Conservation (phyloP, 495 filamentous ascomycete genomes). For the Xylaria castorea region DNA sequence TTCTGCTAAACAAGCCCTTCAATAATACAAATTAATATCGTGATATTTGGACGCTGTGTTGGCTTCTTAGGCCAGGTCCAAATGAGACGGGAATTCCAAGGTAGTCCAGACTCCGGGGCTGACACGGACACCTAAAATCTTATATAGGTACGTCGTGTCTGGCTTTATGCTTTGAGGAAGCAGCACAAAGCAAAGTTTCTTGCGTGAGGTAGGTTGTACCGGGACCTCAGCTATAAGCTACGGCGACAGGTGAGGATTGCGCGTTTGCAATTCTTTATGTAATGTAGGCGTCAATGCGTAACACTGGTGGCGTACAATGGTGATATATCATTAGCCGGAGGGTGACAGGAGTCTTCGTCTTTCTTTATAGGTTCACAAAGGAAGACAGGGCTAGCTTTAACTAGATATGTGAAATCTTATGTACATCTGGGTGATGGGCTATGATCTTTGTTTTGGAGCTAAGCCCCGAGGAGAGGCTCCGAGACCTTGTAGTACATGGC, state of each 20-base stretch:
- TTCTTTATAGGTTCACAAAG: neutral
- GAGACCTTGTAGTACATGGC: neutral
- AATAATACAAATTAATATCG: neutral
- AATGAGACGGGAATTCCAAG: conserved; percentile 18
- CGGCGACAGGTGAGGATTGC: conserved; percentile 14
- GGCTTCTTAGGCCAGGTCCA: neutral
- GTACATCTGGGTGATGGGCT: neutral
- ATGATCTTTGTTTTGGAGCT: neutral
- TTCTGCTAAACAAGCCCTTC: neutral
- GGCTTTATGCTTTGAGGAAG: conserved; percentile 5
- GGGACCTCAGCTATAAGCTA: conserved; percentile 14
- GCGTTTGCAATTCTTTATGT: conserved; percentile 12
- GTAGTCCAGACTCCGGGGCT: conserved; percentile 4
- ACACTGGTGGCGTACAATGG: neutral
- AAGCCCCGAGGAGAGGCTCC: neutral
- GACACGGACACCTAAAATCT: conserved; percentile 9
- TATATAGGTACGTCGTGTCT: neutral
- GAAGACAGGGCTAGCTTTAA: neutral
- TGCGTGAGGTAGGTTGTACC: neutral
- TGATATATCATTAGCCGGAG: neutral
- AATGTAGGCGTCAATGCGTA: neutral
- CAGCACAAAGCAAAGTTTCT: conserved; percentile 22
- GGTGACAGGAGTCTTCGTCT: neutral
- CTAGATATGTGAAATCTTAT: conserved; percentile 6
- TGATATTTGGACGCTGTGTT: neutral